Conservation (phyloP, 1,284 basidiomycete species). For the Fistulinella staudtii region DNA sequence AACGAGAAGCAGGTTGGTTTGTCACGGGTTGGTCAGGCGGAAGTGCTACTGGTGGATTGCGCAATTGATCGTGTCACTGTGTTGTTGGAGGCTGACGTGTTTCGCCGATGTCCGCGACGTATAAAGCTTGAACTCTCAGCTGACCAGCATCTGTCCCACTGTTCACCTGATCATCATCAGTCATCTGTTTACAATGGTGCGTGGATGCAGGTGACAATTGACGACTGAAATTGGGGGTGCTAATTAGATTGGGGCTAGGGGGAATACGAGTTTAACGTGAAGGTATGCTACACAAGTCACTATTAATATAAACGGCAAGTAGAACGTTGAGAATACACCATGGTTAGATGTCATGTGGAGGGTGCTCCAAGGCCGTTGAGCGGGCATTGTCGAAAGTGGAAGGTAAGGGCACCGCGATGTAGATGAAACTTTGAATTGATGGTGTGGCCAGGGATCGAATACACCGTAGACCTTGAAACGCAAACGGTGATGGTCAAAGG, state of each 20-base stretch:
- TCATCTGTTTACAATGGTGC: constrained; percentile 20
- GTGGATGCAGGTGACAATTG: constrained; percentile 3
- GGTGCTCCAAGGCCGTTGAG: constrained; percentile 77
- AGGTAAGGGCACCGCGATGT: constrained; percentile 38
- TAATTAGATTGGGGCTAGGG: constrained; percentile 8
- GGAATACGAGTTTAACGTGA: constrained; percentile 30
- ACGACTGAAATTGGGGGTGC: neutral
- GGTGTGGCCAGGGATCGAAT: constrained; percentile 59
- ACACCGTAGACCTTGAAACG: constrained; percentile 59
- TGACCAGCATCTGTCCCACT: neutral
- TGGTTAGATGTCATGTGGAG: constrained; percentile 73
- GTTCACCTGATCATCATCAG: neutral
- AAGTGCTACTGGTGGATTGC: neutral
- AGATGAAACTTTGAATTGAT: no score
- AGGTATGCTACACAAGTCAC: constrained; percentile 16
- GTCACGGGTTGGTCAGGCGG: neutral
- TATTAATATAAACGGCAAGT: neutral
- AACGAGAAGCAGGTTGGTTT: no score
- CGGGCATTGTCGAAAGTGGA: constrained; percentile 69
- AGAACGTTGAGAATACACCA: neutral
- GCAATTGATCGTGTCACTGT: neutral
- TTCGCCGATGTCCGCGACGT: neutral
- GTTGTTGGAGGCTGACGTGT: constrained; percentile 4
- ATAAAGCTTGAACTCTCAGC: constrained; percentile 7
- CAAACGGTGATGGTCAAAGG: constrained; percentile 73